Evolutionary conservation across 2,329 filamentous ascomycete species (phyloP).

Genomic region (Colletotrichum tropicicola): DNA sequence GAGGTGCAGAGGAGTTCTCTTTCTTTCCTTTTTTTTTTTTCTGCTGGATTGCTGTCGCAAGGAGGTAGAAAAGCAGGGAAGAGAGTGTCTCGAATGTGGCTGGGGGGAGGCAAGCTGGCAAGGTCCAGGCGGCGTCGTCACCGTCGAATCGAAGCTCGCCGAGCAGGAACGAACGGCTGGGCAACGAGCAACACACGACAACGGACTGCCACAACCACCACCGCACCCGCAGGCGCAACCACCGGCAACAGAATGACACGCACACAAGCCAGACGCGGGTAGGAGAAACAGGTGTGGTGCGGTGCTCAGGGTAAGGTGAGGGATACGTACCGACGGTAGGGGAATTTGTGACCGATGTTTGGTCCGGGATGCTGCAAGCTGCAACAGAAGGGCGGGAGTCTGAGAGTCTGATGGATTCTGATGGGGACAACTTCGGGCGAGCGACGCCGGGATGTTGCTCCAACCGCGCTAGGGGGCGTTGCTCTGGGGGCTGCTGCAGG

Average conservation of each 20-base stretch:
- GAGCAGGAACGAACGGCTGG: slow-evolving; percentile 20
- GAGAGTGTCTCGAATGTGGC: slow-evolving; percentile 35
- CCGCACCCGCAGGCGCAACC: neutral
- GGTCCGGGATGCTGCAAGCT: slow-evolving; percentile 25
- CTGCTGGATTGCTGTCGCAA: slow-evolving; percentile 22
- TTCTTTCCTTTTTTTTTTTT: neutral
- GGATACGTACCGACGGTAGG: slow-evolving; percentile 13
- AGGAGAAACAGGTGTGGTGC: neutral
- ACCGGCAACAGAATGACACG: neutral
- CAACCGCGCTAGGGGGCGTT: slow-evolving; percentile 10
- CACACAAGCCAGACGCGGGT: neutral
- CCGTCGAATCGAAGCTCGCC: slow-evolving; percentile 1
- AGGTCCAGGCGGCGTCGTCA: neutral
- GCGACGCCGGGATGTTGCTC: slow-evolving; percentile 26
- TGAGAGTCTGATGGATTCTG: slow-evolving; percentile 21
- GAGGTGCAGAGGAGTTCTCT: neutral
- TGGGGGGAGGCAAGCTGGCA: slow-evolving; percentile 28
- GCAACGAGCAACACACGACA: neutral
- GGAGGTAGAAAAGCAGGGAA: slow-evolving; percentile 37
- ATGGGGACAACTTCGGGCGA: slow-evolving; percentile 27
- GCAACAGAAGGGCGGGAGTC: slow-evolving; percentile 28
- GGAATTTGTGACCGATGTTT: slow-evolving; percentile 15
- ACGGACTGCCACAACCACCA: neutral
- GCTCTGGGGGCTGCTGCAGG: too few species aligned
- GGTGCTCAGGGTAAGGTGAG: neutral